Conservation (phyloP, 2,329 filamentous ascomycete genomes). For the Neofusicoccum ribis region DNA sequence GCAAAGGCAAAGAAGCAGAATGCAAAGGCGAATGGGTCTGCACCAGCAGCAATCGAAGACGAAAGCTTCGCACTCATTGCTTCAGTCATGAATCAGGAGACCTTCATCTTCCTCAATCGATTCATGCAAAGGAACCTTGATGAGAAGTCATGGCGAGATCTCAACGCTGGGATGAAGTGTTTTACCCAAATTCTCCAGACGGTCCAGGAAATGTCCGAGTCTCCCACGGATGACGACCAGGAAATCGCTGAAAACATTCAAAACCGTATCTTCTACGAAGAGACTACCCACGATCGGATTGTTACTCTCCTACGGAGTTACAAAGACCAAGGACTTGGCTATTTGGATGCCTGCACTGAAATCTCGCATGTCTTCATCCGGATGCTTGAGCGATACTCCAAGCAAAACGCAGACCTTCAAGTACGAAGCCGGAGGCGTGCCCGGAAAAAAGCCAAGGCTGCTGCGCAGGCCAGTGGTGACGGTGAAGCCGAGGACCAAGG, state of each 20-base stretch:
- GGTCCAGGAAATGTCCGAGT: conserved; percentile 87
- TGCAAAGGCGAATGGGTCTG: conserved; percentile 39
- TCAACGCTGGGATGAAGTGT: conserved; percentile 87
- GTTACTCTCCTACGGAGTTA: conserved; percentile 79
- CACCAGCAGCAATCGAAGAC: conserved; percentile 48
- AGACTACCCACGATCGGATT: conserved; percentile 86
- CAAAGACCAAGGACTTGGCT: conserved; percentile 91
- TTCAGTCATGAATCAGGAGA: conserved; percentile 89
- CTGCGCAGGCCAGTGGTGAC: conserved; percentile 54
- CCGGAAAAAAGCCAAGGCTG: conserved; percentile 60
- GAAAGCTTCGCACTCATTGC: conserved; percentile 86
- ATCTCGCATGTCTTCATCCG: conserved; percentile 88
- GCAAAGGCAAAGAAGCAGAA: conserved; percentile 55
- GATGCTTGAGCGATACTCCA: conserved; percentile 89
- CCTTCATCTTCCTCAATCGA: conserved; percentile 83
- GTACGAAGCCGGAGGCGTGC: conserved; percentile 77
- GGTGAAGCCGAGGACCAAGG: conserved; percentile 51
- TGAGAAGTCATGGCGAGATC: conserved; percentile 81
- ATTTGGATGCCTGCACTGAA: conserved; percentile 88
- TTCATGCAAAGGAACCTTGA: conserved; percentile 78
- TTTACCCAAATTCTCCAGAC: conserved; percentile 93
- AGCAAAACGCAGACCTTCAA: conserved; percentile 92
- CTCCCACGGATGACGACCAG: conserved; percentile 84
- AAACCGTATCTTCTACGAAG: conserved; percentile 97
- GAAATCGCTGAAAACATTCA: conserved; percentile 98